phyloP scores from a whole-genome alignment of 2,329 filamentous ascomycete species.

The Chrysosporium queenslandicum region DNA sequence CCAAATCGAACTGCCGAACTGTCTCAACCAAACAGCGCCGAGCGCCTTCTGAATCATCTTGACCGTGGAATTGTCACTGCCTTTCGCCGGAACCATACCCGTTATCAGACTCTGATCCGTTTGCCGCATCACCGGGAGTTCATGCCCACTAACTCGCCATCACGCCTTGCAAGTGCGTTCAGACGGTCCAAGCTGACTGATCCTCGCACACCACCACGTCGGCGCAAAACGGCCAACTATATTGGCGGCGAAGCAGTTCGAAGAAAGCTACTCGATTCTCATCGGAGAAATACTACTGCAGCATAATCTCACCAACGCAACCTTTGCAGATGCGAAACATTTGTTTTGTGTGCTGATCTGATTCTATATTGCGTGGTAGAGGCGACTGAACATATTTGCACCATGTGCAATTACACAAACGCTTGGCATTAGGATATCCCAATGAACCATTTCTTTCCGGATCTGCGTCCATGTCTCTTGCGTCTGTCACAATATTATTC shows the following conservation, averaged over 20 bases:
- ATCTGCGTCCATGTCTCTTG: too few species aligned
- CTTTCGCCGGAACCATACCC: slow-evolving; percentile 55
- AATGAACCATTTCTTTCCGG: neutral
- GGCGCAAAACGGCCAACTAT: slow-evolving; percentile 31
- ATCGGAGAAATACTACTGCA: slow-evolving; percentile 32
- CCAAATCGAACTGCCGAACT: slow-evolving; percentile 27
- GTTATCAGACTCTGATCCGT: slow-evolving; percentile 41
- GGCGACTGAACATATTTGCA: too few species aligned
- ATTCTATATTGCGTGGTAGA: too few species aligned
- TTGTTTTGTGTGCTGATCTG: too few species aligned
- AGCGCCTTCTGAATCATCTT: slow-evolving; percentile 55
- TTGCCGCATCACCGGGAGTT: slow-evolving; percentile 39
- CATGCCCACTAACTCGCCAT: slow-evolving; percentile 37
- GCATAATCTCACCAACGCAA: too few species aligned
- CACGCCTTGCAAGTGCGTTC: slow-evolving; percentile 36
- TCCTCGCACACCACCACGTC: slow-evolving; percentile 33
- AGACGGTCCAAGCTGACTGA: slow-evolving; percentile 33
- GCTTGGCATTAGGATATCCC: neutral
- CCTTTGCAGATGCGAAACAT: too few species aligned
- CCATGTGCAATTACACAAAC: too few species aligned
- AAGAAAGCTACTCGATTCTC: slow-evolving; percentile 37
- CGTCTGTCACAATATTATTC: too few species aligned
- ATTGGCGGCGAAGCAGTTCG: slow-evolving; percentile 35
- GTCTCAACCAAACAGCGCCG: slow-evolving; percentile 23
- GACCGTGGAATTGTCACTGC: slow-evolving; percentile 64